phyloP scores from a whole-genome alignment of 352 stramenopile genomes.

The Pythium aristosporum region DNA sequence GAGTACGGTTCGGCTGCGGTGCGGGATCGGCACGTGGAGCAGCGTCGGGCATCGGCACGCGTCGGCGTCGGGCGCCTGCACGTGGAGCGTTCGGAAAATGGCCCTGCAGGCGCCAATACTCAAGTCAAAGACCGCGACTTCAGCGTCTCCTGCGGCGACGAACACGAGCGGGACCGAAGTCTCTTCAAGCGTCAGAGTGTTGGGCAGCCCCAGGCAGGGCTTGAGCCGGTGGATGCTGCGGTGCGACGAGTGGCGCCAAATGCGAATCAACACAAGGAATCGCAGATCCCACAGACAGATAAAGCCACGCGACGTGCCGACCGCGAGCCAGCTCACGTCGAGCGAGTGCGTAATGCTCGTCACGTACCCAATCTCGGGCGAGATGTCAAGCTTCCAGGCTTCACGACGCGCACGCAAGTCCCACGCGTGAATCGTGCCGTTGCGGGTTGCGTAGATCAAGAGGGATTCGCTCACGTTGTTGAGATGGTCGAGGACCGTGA shows the following conservation, averaged over 20 bases:
- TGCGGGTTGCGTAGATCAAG: conserved; percentile 93
- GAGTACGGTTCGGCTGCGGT: conserved; percentile 65
- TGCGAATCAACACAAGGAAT: conserved; percentile 93
- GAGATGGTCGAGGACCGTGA: conserved; percentile 95
- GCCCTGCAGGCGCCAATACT: conserved; percentile 90
- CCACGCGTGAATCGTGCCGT: conserved; percentile 88
- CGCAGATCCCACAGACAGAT: conserved; percentile 96
- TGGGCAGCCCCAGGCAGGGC: conserved; percentile 77
- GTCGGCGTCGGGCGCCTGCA: conserved; percentile 72
- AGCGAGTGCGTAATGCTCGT: conserved; percentile 94
- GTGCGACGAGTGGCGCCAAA: conserved; percentile 95
- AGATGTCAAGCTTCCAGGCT: conserved; percentile 92
- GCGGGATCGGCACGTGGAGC: conserved; percentile 72
- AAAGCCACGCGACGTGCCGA: conserved; percentile 93
- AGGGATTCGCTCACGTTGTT: conserved; percentile 94
- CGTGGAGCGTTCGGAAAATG: conserved; percentile 90
- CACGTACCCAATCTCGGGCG: conserved; percentile 94
- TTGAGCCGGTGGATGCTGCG: conserved; percentile 89
- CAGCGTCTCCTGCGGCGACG: conserved; percentile 91
- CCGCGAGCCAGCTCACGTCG: conserved; percentile 94
- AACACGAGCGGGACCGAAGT: conserved; percentile 91
- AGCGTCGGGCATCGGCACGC: conserved; percentile 73
- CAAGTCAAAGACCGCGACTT: conserved; percentile 88
- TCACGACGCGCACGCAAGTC: conserved; percentile 91
- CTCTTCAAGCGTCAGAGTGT: conserved; percentile 70